These are phyloP conservation scores for Tylopilus sp. DNA, from an alignment of 768 basidiomycete genomes.

Conservation along the genomic window DNA sequence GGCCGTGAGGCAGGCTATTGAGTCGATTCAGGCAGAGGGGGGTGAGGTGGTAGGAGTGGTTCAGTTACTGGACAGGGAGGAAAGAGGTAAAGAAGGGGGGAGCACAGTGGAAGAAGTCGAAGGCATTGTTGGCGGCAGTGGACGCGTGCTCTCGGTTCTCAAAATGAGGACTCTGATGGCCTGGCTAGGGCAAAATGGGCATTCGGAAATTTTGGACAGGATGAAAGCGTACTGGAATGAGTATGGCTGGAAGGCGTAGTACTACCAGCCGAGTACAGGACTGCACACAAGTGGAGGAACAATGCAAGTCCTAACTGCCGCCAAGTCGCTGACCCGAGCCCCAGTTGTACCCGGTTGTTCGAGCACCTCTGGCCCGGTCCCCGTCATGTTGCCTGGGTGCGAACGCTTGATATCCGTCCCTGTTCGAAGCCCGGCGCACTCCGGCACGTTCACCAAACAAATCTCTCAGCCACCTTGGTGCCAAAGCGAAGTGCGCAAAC, in stretches of 20 bases:
- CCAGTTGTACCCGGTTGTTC: slow-evolving; percentile 43
- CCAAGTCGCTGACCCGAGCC: slow-evolving; percentile 55
- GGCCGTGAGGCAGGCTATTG: slow-evolving; percentile 81
- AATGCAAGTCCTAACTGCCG: slow-evolving; percentile 6
- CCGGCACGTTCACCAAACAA: slow-evolving; percentile 41
- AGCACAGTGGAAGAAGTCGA: slow-evolving; percentile 87
- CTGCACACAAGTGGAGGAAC: neutral
- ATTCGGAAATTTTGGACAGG: slow-evolving; percentile 54
- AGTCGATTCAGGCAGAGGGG: slow-evolving; percentile 60
- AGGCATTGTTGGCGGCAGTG: slow-evolving; percentile 59
- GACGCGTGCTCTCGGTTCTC: slow-evolving; percentile 73
- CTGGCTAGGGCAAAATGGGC: slow-evolving; percentile 74
- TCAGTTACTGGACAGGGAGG: slow-evolving; percentile 70
- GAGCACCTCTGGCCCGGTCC: slow-evolving; percentile 16
- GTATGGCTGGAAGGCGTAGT: slow-evolving; percentile 27
- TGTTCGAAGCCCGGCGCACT: slow-evolving; percentile 34
- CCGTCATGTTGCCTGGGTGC: slow-evolving; percentile 43
- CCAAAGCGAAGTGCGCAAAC: slow-evolving; percentile 41
- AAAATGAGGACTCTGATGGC: slow-evolving; percentile 81
- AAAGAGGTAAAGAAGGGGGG: slow-evolving; percentile 43
- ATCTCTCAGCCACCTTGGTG: slow-evolving; percentile 57
- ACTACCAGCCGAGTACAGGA: slow-evolving; percentile 1
- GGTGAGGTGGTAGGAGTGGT: slow-evolving; percentile 88
- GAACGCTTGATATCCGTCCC: slow-evolving; percentile 54
- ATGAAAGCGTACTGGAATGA: slow-evolving; percentile 67